These are phyloP conservation scores for Mycena venus DNA, from an alignment of 768 basidiomycete species.

Conservation along the genomic window DNA sequence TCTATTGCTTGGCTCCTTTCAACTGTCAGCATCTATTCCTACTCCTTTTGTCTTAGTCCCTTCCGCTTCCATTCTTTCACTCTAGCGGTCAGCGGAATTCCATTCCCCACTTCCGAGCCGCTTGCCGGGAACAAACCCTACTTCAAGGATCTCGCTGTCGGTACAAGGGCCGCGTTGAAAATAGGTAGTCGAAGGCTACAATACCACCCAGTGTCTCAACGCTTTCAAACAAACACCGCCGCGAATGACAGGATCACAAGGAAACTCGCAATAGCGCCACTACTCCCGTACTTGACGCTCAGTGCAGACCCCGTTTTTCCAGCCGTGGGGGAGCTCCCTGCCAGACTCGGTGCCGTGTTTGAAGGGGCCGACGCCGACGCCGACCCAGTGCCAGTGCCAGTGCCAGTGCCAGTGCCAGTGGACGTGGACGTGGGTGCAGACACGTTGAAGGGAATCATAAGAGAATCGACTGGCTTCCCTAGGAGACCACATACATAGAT, in stretches of 20 bases:
- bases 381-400: no score
- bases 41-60: no score
- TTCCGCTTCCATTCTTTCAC: no score
- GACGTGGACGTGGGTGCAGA: not conserved
- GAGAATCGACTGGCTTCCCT: not conserved
- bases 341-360: not conserved
- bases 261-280: not conserved
- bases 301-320: not conserved
- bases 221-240: not conserved
- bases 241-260: not conserved
- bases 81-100: no score
- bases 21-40: no score
- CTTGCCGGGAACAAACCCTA: no score
- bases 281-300: not conserved
- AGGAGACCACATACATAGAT: not conserved
- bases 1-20: no score
- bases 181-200: constrained; percentile 1
- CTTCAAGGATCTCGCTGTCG: no score
- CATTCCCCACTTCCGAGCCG: no score
- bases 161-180: no score
- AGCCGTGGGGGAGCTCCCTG: not conserved
- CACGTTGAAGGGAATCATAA: not conserved
- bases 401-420: no score
- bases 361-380: not conserved
- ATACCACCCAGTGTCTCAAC: not conserved